Conservation (phyloP, 177 flowering plant genomes). For the Vitis hybrid region DNA sequence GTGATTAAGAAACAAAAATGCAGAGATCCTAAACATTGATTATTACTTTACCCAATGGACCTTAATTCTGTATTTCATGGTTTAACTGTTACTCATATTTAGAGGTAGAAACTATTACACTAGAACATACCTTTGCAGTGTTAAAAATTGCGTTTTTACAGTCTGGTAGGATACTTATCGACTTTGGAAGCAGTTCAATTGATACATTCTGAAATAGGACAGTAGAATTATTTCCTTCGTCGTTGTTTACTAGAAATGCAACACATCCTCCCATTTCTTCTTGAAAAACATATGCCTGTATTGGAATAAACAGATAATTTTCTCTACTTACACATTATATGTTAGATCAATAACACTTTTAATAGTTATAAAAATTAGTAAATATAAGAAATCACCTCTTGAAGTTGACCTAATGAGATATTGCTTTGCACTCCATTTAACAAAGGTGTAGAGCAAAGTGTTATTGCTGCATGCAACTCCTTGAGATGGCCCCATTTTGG, state of each 20-base stretch:
- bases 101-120: background rate
- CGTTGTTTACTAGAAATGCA: constrained; percentile 41
- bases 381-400: constrained; percentile 17
- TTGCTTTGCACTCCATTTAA: constrained; percentile 27
- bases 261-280: constrained; percentile 30
- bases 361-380: background rate
- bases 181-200: constrained; percentile 30
- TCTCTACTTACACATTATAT: background rate
- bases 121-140: constrained; percentile 35
- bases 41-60: background rate
- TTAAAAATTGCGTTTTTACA: constrained; percentile 30
- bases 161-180: constrained; percentile 32
- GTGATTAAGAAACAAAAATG: no score
- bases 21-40: background rate
- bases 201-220: constrained; percentile 24
- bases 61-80: background rate
- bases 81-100: background rate
- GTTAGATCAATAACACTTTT: background rate
- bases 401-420: constrained; percentile 30
- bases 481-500: constrained; percentile 45
- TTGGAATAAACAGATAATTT: constrained; percentile 3
- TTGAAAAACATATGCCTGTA: constrained; percentile 36
- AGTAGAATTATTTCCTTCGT: constrained; percentile 4
- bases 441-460: constrained; percentile 22
- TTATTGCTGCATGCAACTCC: constrained; percentile 40